phyloP scores from a whole-genome alignment of 2,329 filamentous ascomycete species.

The Amphichorda felina region DNA sequence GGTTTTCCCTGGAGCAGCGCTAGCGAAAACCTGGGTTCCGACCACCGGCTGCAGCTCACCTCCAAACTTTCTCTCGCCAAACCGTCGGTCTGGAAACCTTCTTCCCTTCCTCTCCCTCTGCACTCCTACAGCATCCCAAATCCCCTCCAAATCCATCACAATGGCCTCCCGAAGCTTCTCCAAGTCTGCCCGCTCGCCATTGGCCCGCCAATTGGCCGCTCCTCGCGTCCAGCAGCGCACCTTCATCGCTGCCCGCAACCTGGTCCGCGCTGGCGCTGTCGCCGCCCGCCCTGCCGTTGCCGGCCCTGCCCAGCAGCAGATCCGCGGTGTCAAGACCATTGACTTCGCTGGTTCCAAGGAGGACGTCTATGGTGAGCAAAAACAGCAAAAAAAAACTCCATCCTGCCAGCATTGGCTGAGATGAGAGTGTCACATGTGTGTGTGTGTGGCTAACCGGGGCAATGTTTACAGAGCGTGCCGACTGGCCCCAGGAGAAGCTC shows the following conservation, averaged over 20 bases:
- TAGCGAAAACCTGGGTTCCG: constrained; percentile 2
- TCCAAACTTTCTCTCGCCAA: not conserved
- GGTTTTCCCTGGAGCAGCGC: not conserved
- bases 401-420: no score
- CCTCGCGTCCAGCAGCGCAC: constrained; percentile 50
- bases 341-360: constrained; percentile 96
- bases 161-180: constrained; percentile 72
- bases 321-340: constrained; percentile 92
- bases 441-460: not conserved
- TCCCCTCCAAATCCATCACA: constrained; percentile 24
- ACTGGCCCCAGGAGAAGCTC: constrained; percentile 98
- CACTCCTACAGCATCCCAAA: constrained; percentile 17
- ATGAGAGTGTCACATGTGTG: not conserved
- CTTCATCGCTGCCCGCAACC: constrained; percentile 47
- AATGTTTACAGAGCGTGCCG: constrained; percentile 65
- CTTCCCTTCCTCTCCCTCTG: constrained; percentile 13
- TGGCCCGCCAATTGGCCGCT: constrained; percentile 51
- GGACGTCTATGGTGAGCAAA: constrained; percentile 79
- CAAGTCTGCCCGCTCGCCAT: constrained; percentile 51
- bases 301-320: constrained; percentile 52
- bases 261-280: constrained; percentile 41
- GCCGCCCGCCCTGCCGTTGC: constrained; percentile 38
- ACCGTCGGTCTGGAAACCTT: constrained; percentile 8
- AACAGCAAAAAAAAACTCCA: no score
- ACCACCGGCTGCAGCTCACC: not conserved